Evolutionary conservation across 768 basidiomycete genomes (phyloP).

Genomic region (Suillus fuscotomentosus): DNA sequence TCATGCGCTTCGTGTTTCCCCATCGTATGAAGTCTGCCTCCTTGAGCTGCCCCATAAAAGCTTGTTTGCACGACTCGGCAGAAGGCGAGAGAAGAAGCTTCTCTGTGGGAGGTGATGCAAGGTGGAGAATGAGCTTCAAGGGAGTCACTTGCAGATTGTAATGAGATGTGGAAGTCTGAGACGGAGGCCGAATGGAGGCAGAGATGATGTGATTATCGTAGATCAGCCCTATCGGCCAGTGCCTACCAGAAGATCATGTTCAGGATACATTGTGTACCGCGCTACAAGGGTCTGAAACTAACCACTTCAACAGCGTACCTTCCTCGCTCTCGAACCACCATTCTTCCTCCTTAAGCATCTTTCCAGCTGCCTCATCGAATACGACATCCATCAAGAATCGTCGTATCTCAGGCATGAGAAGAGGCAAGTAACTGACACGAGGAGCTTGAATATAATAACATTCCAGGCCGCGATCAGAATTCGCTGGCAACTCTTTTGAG

Average conservation of each 20-base stretch:
- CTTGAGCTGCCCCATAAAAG: slow-evolving; percentile 94
- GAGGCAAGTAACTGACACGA: slow-evolving; percentile 89
- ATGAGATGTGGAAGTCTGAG: slow-evolving; percentile 40
- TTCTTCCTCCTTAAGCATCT: slow-evolving; percentile 78
- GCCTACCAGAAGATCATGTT: slow-evolving; percentile 52
- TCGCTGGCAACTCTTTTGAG: slow-evolving; percentile 85
- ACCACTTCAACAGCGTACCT: slow-evolving; percentile 87
- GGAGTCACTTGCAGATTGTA: slow-evolving; percentile 45
- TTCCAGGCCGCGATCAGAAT: slow-evolving; percentile 86
- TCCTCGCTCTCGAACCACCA: slow-evolving; percentile 98
- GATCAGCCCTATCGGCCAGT: slow-evolving; percentile 95
- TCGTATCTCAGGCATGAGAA: slow-evolving; percentile 85
- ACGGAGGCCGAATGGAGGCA: slow-evolving; percentile 45
- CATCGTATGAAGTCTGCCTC: slow-evolving; percentile 97
- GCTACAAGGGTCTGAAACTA: slow-evolving; percentile 25
- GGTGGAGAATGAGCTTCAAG: slow-evolving; percentile 80
- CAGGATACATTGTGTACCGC: background rate
- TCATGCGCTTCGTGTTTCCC: slow-evolving; percentile 95
- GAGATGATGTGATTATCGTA: slow-evolving; percentile 83
- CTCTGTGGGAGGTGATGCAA: slow-evolving; percentile 83
- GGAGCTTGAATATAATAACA: slow-evolving; percentile 91
- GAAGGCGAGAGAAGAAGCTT: slow-evolving; percentile 80
- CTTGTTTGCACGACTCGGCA: slow-evolving; percentile 85
- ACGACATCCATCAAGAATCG: slow-evolving; percentile 90
- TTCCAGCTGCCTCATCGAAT: slow-evolving; percentile 81